Evolutionary conservation across 108 stramenopile species (phyloP).

Genomic region (Cyclotella distinguenda): DNA sequence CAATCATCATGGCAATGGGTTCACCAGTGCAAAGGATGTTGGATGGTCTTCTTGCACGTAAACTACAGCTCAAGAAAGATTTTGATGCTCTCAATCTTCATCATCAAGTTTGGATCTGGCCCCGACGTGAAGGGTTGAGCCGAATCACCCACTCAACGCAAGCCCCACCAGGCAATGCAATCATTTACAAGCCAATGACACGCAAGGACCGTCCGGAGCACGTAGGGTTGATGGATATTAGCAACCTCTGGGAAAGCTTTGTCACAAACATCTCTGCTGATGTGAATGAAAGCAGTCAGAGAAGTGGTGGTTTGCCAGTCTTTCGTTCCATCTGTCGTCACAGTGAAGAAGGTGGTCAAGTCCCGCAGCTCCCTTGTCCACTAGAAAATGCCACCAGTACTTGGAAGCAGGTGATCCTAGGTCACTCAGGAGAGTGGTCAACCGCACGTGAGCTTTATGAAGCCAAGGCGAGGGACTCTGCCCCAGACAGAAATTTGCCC

Average conservation of each 20-base stretch:
- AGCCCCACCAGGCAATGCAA: conserved; percentile 12
- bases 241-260: conserved; percentile 17
- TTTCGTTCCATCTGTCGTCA: conserved; percentile 12
- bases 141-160: background rate
- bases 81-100: background rate
- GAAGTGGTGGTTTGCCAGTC: background rate
- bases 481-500: conserved; percentile 9
- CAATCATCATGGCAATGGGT: background rate
- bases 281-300: background rate
- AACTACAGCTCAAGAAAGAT: background rate
- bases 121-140: conserved; percentile 5
- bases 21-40: background rate
- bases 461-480: conserved; percentile 9
- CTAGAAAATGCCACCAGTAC: background rate
- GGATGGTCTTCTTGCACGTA: background rate
- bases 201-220: background rate
- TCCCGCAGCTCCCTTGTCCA: background rate
- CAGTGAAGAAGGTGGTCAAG: background rate
- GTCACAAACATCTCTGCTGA: conserved; percentile 2
- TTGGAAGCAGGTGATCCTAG: conserved; percentile 12
- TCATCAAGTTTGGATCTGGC: conserved; percentile 14
- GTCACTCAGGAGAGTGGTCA: conserved; percentile 7
- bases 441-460: conserved; percentile 17
- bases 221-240: conserved; percentile 1
- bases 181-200: conserved; percentile 6